A percentile compares a stretch with the other conserved stretches of the same genome.
Evolutionary conservation across 2,329 filamentous ascomycete species (phyloP).

Genomic region (Aspergillus sp.): DNA sequence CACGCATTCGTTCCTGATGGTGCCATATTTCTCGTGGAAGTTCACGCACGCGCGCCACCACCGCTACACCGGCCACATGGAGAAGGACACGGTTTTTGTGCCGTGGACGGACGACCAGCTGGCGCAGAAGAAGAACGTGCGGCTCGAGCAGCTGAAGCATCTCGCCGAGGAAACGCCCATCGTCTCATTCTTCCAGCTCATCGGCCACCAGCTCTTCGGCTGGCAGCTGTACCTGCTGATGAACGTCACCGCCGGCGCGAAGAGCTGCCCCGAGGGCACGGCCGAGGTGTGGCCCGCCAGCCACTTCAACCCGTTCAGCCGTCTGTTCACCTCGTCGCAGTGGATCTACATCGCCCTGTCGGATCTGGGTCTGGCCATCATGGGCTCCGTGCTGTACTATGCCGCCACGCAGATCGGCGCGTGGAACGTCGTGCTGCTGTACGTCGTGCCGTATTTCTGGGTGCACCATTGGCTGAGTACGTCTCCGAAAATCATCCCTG

Average conservation of each 20-base stretch:
- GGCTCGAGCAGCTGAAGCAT: slow-evolving; percentile 52
- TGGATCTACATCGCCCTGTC: slow-evolving; percentile 57
- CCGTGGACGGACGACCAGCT: slow-evolving; percentile 46
- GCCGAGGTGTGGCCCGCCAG: slow-evolving; percentile 27
- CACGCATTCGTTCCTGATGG: slow-evolving; percentile 64
- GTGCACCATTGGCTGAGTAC: slow-evolving; percentile 68
- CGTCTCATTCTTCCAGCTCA: slow-evolving; percentile 52
- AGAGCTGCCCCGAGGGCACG: slow-evolving; percentile 41
- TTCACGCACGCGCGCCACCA: slow-evolving; percentile 70
- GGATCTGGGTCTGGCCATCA: slow-evolving; percentile 59
- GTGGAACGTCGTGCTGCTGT: slow-evolving; percentile 58
- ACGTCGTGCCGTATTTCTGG: slow-evolving; percentile 66
- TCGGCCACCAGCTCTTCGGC: slow-evolving; percentile 63
- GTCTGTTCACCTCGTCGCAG: slow-evolving; percentile 61
- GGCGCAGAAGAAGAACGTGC: slow-evolving; percentile 42
- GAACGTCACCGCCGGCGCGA: slow-evolving; percentile 54
- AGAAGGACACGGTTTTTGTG: slow-evolving; percentile 66
- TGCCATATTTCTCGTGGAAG: slow-evolving; percentile 73
- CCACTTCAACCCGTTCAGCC: slow-evolving; percentile 63
- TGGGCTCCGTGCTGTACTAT: slow-evolving; percentile 52
- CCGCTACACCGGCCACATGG: slow-evolving; percentile 65
- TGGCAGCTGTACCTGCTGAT: slow-evolving; percentile 65
- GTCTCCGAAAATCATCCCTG: slow-evolving; percentile 20
- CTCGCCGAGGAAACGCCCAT: slow-evolving; percentile 61
- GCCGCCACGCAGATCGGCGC: slow-evolving; percentile 54